Percentiles rank a stretch among this genome's conserved stretches.
Evolutionary conservation across 345 rosid species (phyloP).

Genomic region (Gossypium longicalyx): DNA sequence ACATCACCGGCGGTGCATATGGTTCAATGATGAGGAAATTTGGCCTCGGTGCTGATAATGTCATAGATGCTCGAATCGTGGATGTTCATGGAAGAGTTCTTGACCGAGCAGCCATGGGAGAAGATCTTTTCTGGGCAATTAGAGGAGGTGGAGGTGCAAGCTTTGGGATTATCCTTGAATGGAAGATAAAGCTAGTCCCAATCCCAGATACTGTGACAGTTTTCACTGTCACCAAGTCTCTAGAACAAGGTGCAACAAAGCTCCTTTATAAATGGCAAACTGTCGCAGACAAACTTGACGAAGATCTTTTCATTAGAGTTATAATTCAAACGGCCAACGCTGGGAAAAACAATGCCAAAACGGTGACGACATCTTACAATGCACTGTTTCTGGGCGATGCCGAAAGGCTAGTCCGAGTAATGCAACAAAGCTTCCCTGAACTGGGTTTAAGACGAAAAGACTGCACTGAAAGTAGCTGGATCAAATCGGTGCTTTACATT

Average conservation of each 20-base stretch:
- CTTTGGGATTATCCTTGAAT: not conserved
- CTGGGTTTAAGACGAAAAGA: not conserved
- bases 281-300: not conserved
- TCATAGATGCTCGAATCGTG: constrained; percentile 23
- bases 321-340: not conserved
- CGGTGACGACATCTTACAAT: not conserved
- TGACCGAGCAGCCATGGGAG: constrained; percentile 15
- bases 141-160: constrained; percentile 3
- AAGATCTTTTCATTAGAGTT: constrained; percentile 1
- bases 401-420: not conserved
- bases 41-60: constrained; percentile 24
- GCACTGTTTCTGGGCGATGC: not conserved
- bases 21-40: constrained; percentile 22
- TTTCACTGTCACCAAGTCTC: not conserved
- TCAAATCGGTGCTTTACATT: not conserved
- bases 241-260: not conserved
- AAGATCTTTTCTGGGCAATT: constrained; percentile 3
- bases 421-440: not conserved
- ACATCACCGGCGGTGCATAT: constrained; percentile 4
- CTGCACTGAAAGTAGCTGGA: not conserved
- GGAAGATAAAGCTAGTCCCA: not conserved
- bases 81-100: constrained; percentile 20
- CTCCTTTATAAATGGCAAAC: not conserved
- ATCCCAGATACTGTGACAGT: not conserved
- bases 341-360: not conserved